Evolutionary conservation across 805 yeast genomes (phyloP).

Genomic region (Tetrapisispora taiwanensis): DNA sequence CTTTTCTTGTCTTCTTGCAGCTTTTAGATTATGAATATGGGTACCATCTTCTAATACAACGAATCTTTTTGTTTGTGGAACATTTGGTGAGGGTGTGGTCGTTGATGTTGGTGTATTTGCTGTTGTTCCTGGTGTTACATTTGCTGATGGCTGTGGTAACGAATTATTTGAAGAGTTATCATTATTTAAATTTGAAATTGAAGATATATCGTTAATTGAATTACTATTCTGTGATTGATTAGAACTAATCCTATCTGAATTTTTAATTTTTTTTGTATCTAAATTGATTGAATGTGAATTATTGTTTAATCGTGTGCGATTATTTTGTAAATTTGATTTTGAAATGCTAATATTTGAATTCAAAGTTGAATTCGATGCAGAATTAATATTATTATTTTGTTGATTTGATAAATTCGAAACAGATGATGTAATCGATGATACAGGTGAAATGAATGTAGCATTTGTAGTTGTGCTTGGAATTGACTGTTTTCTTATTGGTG

Average conservation of each 20-base stretch:
- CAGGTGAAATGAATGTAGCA: too few species aligned
- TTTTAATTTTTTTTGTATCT: background rate
- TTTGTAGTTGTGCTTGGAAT: background rate
- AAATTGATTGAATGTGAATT: background rate
- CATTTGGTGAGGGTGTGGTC: background rate
- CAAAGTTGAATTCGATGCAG: background rate
- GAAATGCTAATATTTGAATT: constrained; percentile 1
- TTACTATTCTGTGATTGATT: background rate
- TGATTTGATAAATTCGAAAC: background rate
- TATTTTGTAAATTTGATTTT: background rate
- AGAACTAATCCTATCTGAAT: background rate
- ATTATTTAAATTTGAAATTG: background rate
- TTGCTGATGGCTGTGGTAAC: background rate
- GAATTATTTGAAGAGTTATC: background rate
- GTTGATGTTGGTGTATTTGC: too few species aligned
- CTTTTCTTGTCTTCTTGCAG: constrained; percentile 71
- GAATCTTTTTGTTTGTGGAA: constrained; percentile 32
- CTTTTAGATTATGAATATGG: constrained; percentile 72
- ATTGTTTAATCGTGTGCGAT: background rate
- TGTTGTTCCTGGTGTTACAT: too few species aligned
- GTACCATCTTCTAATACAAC: constrained; percentile 52
- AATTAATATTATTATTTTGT: background rate
- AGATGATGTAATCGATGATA: background rate
- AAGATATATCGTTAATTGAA: background rate
- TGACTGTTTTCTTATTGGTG: background rate